A percentile compares a stretch with the other conserved stretches of the same genome.
These are phyloP conservation scores for Osmanthus fragrans DNA, from an alignment of 257 asterid species.

Conservation along the genomic window DNA sequence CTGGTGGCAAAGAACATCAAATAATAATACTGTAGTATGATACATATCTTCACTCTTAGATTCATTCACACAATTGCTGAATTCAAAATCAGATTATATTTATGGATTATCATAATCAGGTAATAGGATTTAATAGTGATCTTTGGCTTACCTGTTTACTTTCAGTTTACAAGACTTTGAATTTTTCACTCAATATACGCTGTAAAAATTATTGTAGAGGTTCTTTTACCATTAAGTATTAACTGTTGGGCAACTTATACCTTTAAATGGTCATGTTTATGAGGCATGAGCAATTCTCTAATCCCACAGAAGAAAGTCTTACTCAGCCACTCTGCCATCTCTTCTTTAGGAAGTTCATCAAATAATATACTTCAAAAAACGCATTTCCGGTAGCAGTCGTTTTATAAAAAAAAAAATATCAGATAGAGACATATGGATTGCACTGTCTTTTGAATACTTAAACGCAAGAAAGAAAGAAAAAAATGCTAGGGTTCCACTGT, in stretches of 20 bases:
- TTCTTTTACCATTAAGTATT: background rate
- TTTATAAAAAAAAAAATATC: too few relatives aligned
- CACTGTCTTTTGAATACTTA: background rate
- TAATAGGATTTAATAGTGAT: background rate
- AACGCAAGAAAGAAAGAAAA: background rate
- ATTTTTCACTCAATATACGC: background rate
- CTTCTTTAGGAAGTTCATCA: background rate
- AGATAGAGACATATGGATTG: background rate
- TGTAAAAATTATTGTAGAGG: background rate
- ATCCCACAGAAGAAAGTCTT: background rate
- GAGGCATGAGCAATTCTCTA: background rate
- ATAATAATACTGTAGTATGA: background rate
- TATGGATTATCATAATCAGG: background rate
- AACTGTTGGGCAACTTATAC: background rate
- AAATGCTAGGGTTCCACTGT: background rate
- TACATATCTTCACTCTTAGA: background rate
- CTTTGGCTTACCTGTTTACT: background rate
- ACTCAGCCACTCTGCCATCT: background rate
- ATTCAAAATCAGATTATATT: too few relatives aligned
- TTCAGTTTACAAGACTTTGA: background rate
- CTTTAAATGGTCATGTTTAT: background rate
- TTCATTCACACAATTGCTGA: background rate
- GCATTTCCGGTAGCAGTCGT: background rate
- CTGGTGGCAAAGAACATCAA: background rate
- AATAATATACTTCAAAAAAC: background rate